Conservation (phyloP, 345 rosid genomes). For the Litchi chinensis region DNA sequence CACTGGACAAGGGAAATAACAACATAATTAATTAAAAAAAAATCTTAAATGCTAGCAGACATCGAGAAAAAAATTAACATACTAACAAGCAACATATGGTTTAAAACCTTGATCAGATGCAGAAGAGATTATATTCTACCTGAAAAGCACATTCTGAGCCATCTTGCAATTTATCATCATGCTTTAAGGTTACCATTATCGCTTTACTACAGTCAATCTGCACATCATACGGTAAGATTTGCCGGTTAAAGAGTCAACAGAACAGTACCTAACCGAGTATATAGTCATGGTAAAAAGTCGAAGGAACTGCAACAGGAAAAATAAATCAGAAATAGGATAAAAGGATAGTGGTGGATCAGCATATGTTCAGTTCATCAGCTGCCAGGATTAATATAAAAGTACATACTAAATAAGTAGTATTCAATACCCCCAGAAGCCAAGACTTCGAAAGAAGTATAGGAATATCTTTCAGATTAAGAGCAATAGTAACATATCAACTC, state of each 20-base stretch:
- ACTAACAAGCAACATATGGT: slow-evolving; percentile 1
- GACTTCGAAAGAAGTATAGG: neutral
- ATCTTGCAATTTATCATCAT: slow-evolving; percentile 95
- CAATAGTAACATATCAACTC: neutral
- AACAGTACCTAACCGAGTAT: slow-evolving; percentile 11
- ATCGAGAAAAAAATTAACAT: slow-evolving; percentile 16
- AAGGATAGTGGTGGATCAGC: neutral
- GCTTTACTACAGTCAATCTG: slow-evolving; percentile 97
- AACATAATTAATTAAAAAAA: slow-evolving; percentile 13
- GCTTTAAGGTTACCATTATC: slow-evolving; percentile 87
- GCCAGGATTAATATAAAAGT: neutral
- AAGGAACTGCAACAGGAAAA: neutral
- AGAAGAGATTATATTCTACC: slow-evolving; percentile 46
- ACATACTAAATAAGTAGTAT: neutral
- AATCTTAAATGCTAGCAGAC: neutral
- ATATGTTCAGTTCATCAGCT: neutral
- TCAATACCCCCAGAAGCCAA: neutral
- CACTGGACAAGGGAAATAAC: slow-evolving; percentile 58
- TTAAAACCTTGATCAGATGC: slow-evolving; percentile 4
- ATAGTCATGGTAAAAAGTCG: neutral
- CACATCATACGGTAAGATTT: slow-evolving; percentile 27
- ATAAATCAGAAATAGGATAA: neutral
- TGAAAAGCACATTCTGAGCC: slow-evolving; percentile 93
- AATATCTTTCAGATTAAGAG: neutral
- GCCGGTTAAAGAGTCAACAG: slow-evolving; percentile 22